Conservation (phyloP, 306 rosid genomes). For the Bauhinia variegata region DNA sequence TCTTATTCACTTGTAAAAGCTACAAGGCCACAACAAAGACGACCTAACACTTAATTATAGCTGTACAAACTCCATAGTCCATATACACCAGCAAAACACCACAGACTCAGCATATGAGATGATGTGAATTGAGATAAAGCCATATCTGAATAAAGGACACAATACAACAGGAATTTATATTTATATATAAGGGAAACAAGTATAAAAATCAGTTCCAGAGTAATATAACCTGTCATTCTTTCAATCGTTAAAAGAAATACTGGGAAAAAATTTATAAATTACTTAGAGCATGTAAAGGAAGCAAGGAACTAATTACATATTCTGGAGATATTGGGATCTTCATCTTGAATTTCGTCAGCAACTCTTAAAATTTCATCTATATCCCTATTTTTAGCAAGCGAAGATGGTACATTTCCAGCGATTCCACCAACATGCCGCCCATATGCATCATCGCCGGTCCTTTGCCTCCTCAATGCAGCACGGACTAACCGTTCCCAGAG, state of each 20-base stretch:
- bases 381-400: slow-evolving; percentile 89
- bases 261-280: background rate
- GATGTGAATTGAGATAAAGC: too few relatives aligned
- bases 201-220: too few relatives aligned
- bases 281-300: background rate
- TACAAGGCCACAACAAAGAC: too few relatives aligned
- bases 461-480: slow-evolving; percentile 75
- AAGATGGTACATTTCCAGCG: slow-evolving; percentile 89
- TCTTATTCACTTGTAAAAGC: too few relatives aligned
- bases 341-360: slow-evolving; percentile 96
- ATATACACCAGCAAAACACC: too few relatives aligned
- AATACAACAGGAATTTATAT: too few relatives aligned
- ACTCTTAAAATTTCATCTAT: slow-evolving; percentile 91
- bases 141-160: too few relatives aligned
- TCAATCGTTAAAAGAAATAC: background rate
- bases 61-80: too few relatives aligned
- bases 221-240: too few relatives aligned
- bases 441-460: slow-evolving; percentile 71
- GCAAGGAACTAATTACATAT: slow-evolving; percentile 57
- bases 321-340: slow-evolving; percentile 80
- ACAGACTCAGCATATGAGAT: too few relatives aligned
- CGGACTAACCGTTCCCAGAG: slow-evolving; percentile 92
- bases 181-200: too few relatives aligned
- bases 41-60: too few relatives aligned
- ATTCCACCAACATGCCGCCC: slow-evolving; percentile 72